Percentiles rank a stretch among this genome's conserved stretches.
Evolutionary conservation across 495 filamentous ascomycete genomes (phyloP).

Genomic region (Aspergillus biplanus): DNA sequence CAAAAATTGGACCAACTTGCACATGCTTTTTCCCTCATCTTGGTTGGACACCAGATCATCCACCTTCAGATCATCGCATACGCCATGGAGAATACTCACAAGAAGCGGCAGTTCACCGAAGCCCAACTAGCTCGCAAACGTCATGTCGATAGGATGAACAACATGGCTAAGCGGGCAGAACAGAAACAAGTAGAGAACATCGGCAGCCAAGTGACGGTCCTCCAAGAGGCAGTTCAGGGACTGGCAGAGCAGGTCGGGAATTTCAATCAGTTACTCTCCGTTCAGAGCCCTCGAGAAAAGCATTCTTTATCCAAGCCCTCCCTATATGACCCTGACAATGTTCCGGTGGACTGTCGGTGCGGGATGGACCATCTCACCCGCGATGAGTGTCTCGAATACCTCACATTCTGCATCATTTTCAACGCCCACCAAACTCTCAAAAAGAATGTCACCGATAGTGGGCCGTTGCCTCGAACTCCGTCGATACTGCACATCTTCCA

Average conservation of each 20-base stretch:
- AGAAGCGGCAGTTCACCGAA: not conserved
- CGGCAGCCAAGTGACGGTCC: not conserved
- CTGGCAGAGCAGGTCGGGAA: not conserved
- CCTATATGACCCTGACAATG: not conserved
- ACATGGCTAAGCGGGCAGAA: not conserved
- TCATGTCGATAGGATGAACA: not conserved
- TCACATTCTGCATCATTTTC: not conserved
- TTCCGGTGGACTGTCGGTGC: not conserved
- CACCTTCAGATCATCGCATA: not conserved
- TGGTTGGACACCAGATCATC: too few relatives aligned
- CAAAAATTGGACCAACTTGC: too few relatives aligned
- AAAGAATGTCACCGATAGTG: not conserved
- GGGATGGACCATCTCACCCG: not conserved
- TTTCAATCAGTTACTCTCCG: not conserved
- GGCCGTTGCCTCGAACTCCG: not conserved
- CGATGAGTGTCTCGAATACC: not conserved
- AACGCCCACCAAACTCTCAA: not conserved
- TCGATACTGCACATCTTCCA: not conserved
- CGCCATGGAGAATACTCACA: not conserved
- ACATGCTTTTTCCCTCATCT: too few relatives aligned
- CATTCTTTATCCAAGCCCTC: too few relatives aligned
- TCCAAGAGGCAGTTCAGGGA: not conserved
- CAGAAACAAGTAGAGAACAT: not conserved
- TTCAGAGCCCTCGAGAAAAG: not conserved
- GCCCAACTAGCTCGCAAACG: not conserved